Base-by-base conservation (phyloP, 305 asterid species). In the Solanum aculeatissimum region DNA sequence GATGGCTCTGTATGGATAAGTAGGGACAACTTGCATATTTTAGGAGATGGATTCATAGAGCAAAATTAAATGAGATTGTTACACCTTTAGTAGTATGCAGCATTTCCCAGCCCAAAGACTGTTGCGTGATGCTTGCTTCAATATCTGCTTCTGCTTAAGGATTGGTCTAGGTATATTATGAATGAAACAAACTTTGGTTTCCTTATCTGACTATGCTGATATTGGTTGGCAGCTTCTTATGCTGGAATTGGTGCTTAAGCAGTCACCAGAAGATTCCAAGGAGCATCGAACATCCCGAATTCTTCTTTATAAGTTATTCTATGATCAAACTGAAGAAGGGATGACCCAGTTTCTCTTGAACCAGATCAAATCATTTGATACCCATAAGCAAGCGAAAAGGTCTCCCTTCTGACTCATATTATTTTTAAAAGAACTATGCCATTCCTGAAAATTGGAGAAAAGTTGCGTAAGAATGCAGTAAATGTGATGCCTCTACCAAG, bases 281-380 rank as follows among this genome's bases (percentile, higher is more conserved):
- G 99, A 97, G 89, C 91, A 94, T 89, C 97, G 92, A 91, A 97
- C 95, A 60, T 97, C 98, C 69, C 95, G 99, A 18, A 82, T 94
- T 89, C 98, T 95, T 87, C 96, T 97, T 68, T 97, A 95, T 94
- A 97, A 97, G 94, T 90, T 97, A 89, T 95, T 97, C 90, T 97
- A 97, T 82, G 98, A 97, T 92, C 99, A 97, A 90, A 97, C 99
- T 54, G 99, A 97, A 87, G 99, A 93, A 88, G 99, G 99, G 88
- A 90, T 97, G 98, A 95, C 98, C 43, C 93, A 85, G 82, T 95
- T 94, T 90, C 94, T 95, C 84, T 87, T 97, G 92, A 93, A 86
- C 92, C 94, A 93, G 92, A 93, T 97, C 83, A 97, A 90, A 89
- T 93, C 98, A 81, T 97, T 97, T 90, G 93, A 97, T 88, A 84